Conservation (phyloP, 257 asterid genomes). For the Lantana camara region DNA sequence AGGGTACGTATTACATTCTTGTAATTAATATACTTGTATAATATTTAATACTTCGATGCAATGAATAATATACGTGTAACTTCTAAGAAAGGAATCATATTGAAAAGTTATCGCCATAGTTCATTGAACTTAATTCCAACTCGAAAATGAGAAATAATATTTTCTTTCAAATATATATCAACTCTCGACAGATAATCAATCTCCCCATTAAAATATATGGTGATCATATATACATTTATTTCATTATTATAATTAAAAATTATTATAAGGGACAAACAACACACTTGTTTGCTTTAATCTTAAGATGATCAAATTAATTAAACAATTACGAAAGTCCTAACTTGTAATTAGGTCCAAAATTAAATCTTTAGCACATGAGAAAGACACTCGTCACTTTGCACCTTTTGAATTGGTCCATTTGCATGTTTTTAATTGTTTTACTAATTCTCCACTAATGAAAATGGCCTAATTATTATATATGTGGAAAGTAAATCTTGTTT, state of each 20-base stretch:
- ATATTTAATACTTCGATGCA: no score
- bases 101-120: no score
- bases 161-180: no score
- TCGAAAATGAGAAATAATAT: no score
- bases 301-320: neutral
- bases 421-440: constrained; percentile 6
- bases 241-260: neutral
- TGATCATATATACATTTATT: neutral
- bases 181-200: no score
- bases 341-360: neutral
- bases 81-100: no score
- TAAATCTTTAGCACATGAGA: constrained; percentile 6
- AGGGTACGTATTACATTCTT: no score
- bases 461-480: neutral
- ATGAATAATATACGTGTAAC: no score
- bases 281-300: constrained; percentile 1
- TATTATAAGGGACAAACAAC: neutral
- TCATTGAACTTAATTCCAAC: no score
- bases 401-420: constrained; percentile 22
- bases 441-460: constrained; percentile 26
- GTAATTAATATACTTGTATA: no score
- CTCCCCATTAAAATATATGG: no score
- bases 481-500: neutral
- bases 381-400: constrained; percentile 20
- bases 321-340: neutral